Base-by-base conservation (phyloP, 2,329 filamentous ascomycete genomes). In the Zymoseptoria pseudotritici region DNA sequence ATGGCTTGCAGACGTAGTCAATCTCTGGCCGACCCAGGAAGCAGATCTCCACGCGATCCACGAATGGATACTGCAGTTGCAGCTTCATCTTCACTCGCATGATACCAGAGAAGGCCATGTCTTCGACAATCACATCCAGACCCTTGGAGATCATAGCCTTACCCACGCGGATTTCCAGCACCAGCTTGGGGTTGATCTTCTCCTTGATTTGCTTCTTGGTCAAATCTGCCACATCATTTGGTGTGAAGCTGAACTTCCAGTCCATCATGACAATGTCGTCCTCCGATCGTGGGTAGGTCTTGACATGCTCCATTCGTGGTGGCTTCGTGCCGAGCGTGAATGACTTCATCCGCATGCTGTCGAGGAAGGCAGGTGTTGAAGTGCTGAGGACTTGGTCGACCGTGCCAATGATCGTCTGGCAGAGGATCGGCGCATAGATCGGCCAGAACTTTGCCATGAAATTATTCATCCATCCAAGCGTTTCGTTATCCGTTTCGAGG, bases 401-500 rank as follows among this genome's bases (percentile, higher is more conserved):
- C 0, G 92, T 91, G 73, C 87, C 91, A 76, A 97, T 89, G 69
- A 99, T 89, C 21, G 91, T 95, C 67, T 94, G 86, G 62, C 91
- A 93, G 11, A 99, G 83, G 9, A 97, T 90, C 1, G 94, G 94
- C 58, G 94, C 91, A 73, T 96, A 97, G 70, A 99, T 99, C 63
- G 94, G 94, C 94, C 94, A 99, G 78, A 99, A 99, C 74, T 99
- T 99, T 77, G 95, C 86, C 69, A 99, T 74, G 78, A 99, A 99
- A 68, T 91, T 96, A 80, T 99, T 99, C 75, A 99, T 97, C 94
- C 94, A 99, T 75, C 99, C 94, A 54, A 99, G 80, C 59, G 89
- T 94, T 76, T 99, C 94, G 24, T 86, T 86, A 68, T 99, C 94
- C 8, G 86, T 94, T 68, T 97, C 94, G 57, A 99, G 80, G 69